Conservation (phyloP, 768 basidiomycete species). For the Pseudohyphozyma bogoriensis region DNA sequence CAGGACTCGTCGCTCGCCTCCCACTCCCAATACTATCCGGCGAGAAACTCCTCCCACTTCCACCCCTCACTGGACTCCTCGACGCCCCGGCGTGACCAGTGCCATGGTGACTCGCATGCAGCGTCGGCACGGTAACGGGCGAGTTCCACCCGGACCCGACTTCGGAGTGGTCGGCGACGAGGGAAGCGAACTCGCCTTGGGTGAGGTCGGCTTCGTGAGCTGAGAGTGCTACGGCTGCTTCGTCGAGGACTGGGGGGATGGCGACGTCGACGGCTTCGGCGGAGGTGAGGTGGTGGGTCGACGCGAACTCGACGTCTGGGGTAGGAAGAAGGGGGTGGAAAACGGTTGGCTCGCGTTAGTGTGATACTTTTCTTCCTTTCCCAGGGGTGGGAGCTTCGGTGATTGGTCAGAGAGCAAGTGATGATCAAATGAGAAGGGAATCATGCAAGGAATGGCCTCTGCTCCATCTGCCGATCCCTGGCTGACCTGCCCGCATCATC, state of each 20-base stretch:
- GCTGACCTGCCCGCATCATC: too few species aligned
- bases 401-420: too few species aligned
- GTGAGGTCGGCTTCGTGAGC: slow-evolving; percentile 17
- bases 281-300: slow-evolving; percentile 21
- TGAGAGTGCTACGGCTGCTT: slow-evolving; percentile 23
- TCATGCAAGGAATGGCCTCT: too few species aligned
- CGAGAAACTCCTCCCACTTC: slow-evolving; percentile 11
- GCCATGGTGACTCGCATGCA: not conserved
- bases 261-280: slow-evolving; percentile 28
- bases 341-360: not conserved
- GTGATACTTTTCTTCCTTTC: not conserved
- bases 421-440: too few species aligned
- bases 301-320: slow-evolving; percentile 27
- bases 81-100: slow-evolving; percentile 9
- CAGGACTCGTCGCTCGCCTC: slow-evolving; percentile 6
- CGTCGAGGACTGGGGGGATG: slow-evolving; percentile 25
- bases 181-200: not conserved
- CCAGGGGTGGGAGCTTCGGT: too few species aligned
- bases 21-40: slow-evolving; percentile 13
- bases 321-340: not conserved
- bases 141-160: slow-evolving; percentile 23
- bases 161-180: not conserved
- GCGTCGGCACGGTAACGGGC: not conserved
- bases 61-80: slow-evolving; percentile 12
- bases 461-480: too few species aligned